Evolutionary conservation across 331 rosid species (phyloP).

Genomic region (Saraca asoca): DNA sequence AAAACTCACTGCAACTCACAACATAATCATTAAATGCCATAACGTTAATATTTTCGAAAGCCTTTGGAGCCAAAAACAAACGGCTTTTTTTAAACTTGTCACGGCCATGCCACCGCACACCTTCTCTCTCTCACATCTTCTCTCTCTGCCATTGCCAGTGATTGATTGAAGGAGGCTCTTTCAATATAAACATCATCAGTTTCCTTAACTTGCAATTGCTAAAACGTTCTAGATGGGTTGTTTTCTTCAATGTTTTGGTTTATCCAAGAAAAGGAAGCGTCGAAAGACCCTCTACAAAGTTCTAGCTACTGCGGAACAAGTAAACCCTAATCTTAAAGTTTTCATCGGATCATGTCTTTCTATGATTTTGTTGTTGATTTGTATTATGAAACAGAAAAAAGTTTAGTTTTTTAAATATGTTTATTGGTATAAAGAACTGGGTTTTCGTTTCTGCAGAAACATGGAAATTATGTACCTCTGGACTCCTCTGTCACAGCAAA

Average conservation of each 20-base stretch:
- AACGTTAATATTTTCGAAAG: slow-evolving; percentile 64
- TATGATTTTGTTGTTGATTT: slow-evolving; percentile 9
- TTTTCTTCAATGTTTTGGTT: slow-evolving; percentile 76
- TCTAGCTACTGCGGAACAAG: slow-evolving; percentile 44
- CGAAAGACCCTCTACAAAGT: slow-evolving; percentile 52
- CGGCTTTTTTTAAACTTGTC: slow-evolving; percentile 41
- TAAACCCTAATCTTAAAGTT: slow-evolving; percentile 31
- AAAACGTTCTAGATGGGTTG: slow-evolving; percentile 61
- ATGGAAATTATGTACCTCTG: slow-evolving; percentile 59
- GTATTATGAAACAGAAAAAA: neutral
- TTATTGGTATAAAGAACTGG: neutral
- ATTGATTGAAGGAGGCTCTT: slow-evolving; percentile 5
- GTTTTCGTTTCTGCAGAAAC: slow-evolving; percentile 48
- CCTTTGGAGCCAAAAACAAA: slow-evolving; percentile 56
- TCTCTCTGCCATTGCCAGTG: slow-evolving; percentile 18
- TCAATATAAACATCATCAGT: slow-evolving; percentile 4
- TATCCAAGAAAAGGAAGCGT: slow-evolving; percentile 59
- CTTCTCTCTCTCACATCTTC: slow-evolving; percentile 4
- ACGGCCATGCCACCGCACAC: slow-evolving; percentile 9
- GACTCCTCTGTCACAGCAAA: slow-evolving; percentile 39
- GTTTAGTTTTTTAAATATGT: neutral
- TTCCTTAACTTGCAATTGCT: slow-evolving; percentile 28
- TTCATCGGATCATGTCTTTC: neutral
- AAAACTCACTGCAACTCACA: slow-evolving; percentile 34
- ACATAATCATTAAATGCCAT: slow-evolving; percentile 44